Evolutionary conservation across 2,329 filamentous ascomycete genomes (phyloP), one percentile per base, ranked within the genome.

Genomic region (Fusarium coicis): DNA sequence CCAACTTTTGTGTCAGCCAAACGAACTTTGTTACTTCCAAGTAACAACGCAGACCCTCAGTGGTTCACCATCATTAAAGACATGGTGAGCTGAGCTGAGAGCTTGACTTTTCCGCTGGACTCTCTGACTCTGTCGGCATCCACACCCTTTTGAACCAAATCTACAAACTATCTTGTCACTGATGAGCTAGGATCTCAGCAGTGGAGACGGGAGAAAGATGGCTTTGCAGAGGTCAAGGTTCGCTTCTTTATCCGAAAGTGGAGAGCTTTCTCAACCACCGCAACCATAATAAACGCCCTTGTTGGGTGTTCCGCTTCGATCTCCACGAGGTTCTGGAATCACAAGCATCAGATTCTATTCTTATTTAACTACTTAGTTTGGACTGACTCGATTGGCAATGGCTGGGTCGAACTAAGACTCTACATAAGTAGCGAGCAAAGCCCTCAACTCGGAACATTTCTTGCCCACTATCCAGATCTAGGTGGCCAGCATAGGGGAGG

Each of bases 181-280:
- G 56, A 42, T 37, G 56, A 49, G 68, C 69, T 73, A 72, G 64
- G 46, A 73, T 73, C 69, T 73, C 50, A 40, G 18, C 19, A 40
- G 54, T 37, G 57, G 60, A 60, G 46, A 61, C 21, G 32, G 53
- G 54, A 60, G 26, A 26, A 26, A 26, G 34, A 59, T 36, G 42
- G 50, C 34, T 30, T 56, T 37, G 26, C 42, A 65, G 47, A 36
- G 32, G n/a, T 8, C 10, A 15, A 37, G 26, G 23, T 37, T 61
- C 36, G 44, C 63, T 44, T 65, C 62, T 58, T 23, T 59, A 66
- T 64, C 62, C 50, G 63, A 47, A 37, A 44, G 50, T 53, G 50
- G 50, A 39, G 61, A 50, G 37, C 44, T 63, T 37, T 52, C n/a
- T 21, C 26, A 34, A 34, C 18, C 28, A 34, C 36, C 26, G 5